Percentiles rank a stretch among this genome's conserved stretches.
phyloP scores from a whole-genome alignment of 352 stramenopile species.

The Globisporangium alternatum region DNA sequence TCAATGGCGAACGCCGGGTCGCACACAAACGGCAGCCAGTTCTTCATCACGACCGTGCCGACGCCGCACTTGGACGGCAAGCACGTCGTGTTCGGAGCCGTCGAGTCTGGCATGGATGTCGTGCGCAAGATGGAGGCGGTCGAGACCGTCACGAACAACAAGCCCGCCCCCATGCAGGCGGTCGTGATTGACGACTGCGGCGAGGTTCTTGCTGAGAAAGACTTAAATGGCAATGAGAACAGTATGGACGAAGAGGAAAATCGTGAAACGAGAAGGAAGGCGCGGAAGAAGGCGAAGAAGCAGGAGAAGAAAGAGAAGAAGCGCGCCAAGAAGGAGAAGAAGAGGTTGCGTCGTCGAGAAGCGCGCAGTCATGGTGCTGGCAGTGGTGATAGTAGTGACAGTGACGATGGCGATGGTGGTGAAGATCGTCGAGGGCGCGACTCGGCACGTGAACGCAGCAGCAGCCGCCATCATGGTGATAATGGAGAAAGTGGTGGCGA shows the following conservation, averaged over 20 bases:
- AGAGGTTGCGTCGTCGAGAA: constrained; percentile 26
- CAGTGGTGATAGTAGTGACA: neutral
- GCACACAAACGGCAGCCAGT: constrained; percentile 80
- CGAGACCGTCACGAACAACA: constrained; percentile 79
- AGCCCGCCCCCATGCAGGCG: constrained; percentile 69
- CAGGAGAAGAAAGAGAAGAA: constrained; percentile 36
- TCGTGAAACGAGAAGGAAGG: constrained; percentile 15
- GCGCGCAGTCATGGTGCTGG: neutral
- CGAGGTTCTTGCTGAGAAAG: constrained; percentile 32
- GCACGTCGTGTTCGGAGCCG: constrained; percentile 99
- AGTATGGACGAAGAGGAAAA: constrained; percentile 6
- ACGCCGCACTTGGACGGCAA: constrained; percentile 98
- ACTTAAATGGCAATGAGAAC: neutral
- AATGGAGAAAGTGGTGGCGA: neutral
- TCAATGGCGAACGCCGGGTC: constrained; percentile 93
- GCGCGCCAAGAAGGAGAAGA: constrained; percentile 35
- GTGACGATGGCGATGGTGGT: neutral
- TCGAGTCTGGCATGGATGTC: constrained; percentile 74
- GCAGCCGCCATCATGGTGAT: neutral
- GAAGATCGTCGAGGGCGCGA: neutral
- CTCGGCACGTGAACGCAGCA: neutral
- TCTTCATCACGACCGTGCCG: constrained; percentile 80
- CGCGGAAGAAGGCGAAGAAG: constrained; percentile 23
- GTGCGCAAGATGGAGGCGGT: constrained; percentile 91
- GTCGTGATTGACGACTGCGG: constrained; percentile 96